Conservation (phyloP, 202 grass and related monocot species). For the Cymbopogon flexuosus region DNA sequence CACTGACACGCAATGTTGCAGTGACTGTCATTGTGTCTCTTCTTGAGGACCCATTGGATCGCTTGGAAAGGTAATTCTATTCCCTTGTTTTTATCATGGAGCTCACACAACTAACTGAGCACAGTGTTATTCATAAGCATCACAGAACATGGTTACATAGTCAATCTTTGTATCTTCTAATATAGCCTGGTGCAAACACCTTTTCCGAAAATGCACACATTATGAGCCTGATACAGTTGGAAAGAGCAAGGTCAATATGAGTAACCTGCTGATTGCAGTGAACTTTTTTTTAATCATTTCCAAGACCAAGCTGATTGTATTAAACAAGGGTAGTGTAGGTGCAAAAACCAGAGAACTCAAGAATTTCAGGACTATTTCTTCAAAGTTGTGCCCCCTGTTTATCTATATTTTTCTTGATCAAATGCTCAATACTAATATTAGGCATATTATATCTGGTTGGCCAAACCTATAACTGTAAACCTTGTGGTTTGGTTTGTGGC, state of each 20-base stretch:
- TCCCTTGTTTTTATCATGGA: not conserved
- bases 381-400: not conserved
- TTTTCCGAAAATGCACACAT: not conserved
- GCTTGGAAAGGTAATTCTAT: constrained; percentile 64
- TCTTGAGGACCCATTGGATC: constrained; percentile 87
- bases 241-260: constrained; percentile 2
- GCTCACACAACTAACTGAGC: not conserved
- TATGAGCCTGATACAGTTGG: not conserved
- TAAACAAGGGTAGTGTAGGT: not conserved
- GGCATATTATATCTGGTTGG: not conserved
- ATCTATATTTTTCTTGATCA: not conserved
- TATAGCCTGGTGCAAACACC: not conserved
- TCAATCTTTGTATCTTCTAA: not conserved
- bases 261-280: not conserved
- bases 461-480: not conserved
- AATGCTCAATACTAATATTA: not conserved
- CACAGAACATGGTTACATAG: not conserved
- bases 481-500: not conserved
- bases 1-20: constrained; percentile 50
- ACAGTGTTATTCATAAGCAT: not conserved
- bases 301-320: not conserved
- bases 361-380: not conserved
- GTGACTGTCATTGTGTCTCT: constrained; percentile 79
- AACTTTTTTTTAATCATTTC: not conserved
- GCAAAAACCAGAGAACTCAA: not conserved